phyloP scores from a whole-genome alignment of 306 rosid genomes.

The Carpinus fangiana region DNA sequence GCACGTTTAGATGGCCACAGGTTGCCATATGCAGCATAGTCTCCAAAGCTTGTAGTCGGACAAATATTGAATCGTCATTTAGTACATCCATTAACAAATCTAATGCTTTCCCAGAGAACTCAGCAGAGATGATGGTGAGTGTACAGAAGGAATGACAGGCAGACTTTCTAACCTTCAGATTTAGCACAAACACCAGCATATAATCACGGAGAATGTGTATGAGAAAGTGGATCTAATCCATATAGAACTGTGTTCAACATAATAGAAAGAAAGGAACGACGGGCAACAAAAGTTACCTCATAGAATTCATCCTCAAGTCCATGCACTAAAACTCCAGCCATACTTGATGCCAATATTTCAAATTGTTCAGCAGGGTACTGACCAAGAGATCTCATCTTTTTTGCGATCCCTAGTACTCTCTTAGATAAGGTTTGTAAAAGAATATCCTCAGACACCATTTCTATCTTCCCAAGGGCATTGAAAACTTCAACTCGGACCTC shows the following conservation, averaged over 20 bases:
- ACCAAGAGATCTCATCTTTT: slow-evolving; percentile 43
- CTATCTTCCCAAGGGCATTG: slow-evolving; percentile 54
- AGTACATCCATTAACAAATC: slow-evolving; percentile 64
- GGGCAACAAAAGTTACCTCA: slow-evolving; percentile 53
- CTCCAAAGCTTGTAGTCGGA: slow-evolving; percentile 73
- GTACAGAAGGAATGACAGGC: slow-evolving; percentile 60
- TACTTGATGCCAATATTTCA: slow-evolving; percentile 43
- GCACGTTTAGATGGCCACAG: slow-evolving; percentile 54
- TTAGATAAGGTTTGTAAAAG: slow-evolving; percentile 81
- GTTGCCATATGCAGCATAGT: slow-evolving; percentile 75
- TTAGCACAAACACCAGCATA: slow-evolving; percentile 24
- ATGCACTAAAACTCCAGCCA: slow-evolving; percentile 83
- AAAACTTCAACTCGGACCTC: slow-evolving; percentile 78
- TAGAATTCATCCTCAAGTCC: slow-evolving; percentile 95
- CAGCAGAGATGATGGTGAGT: slow-evolving; percentile 51
- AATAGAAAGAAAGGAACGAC: neutral
- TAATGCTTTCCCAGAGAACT: slow-evolving; percentile 70
- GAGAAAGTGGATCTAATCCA: slow-evolving; percentile 8
- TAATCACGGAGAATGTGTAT: neutral
- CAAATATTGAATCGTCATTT: slow-evolving; percentile 68
- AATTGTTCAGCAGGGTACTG: slow-evolving; percentile 48
- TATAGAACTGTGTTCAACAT: neutral
- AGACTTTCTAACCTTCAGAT: slow-evolving; percentile 74
- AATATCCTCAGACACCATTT: slow-evolving; percentile 67
- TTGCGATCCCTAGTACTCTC: slow-evolving; percentile 51